phyloP scores from a whole-genome alignment of 495 filamentous ascomycete genomes.

The Margaritispora aquatica region DNA sequence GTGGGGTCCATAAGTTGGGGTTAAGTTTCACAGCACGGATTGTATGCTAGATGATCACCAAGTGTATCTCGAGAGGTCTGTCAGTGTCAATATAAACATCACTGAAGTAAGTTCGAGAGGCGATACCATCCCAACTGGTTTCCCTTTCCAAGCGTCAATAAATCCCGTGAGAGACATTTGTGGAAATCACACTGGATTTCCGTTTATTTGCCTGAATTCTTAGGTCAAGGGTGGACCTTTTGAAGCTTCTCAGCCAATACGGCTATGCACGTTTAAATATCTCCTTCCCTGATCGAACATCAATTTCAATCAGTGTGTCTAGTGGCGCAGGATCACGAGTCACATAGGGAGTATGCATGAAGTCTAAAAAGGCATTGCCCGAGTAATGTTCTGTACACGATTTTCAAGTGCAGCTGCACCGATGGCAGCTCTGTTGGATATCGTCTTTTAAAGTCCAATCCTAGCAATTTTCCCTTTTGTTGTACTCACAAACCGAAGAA shows the following conservation, averaged over 20 bases:
- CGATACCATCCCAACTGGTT: too few relatives aligned
- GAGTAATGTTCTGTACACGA: not conserved
- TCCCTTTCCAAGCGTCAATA: too few relatives aligned
- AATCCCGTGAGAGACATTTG: too few relatives aligned
- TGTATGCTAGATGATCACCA: not conserved
- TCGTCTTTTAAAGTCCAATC: slow-evolving; percentile 4
- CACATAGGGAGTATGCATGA: not conserved
- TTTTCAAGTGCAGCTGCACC: not conserved
- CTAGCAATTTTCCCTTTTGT: slow-evolving; percentile 15
- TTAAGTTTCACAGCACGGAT: not conserved
- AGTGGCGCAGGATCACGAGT: not conserved
- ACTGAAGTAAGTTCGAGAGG: too few relatives aligned
- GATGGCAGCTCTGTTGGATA: slow-evolving; percentile 5
- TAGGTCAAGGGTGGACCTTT: too few relatives aligned
- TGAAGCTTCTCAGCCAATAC: not conserved
- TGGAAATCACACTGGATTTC: too few relatives aligned
- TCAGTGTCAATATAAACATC: too few relatives aligned
- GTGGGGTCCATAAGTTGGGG: not conserved
- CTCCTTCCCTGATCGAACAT: not conserved
- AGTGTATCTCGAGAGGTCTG: too few relatives aligned
- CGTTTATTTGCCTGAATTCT: too few relatives aligned
- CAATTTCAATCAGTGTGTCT: too few relatives aligned
- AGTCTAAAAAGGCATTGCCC: not conserved
- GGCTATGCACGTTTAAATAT: not conserved
- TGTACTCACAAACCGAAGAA: not conserved